A percentile compares a stretch with the other conserved stretches of the same genome.
Conservation (phyloP, 176 grass and related monocot genomes). For the Carex littledalei region DNA sequence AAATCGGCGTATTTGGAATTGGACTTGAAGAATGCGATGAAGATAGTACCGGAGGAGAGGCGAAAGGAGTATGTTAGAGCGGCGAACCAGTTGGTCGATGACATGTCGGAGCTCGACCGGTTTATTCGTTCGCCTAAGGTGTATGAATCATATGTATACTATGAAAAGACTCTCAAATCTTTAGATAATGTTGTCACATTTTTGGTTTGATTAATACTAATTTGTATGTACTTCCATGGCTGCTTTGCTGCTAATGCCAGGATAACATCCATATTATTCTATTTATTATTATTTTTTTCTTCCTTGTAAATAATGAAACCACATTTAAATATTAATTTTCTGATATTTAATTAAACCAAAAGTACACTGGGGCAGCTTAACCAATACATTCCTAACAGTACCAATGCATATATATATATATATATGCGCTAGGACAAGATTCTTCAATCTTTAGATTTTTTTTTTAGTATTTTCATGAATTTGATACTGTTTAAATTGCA, state of each 20-base stretch:
- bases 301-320: neutral
- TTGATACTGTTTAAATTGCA: neutral
- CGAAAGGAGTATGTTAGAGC: conserved; percentile 63
- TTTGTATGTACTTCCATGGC: too few relatives aligned
- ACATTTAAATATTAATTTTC: neutral
- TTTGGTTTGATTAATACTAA: conserved; percentile 33
- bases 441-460: neutral
- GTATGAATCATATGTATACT: conserved; percentile 87
- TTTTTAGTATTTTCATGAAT: neutral
- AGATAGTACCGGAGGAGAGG: conserved; percentile 36
- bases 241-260: neutral
- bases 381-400: too few relatives aligned
- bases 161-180: conserved; percentile 86
- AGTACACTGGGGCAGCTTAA: neutral
- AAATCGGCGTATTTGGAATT: conserved; percentile 77
- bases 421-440: neutral
- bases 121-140: conserved; percentile 78
- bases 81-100: conserved; percentile 82
- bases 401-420: too few relatives aligned
- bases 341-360: neutral
- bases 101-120: conserved; percentile 80
- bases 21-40: conserved; percentile 82
- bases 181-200: conserved; percentile 63
- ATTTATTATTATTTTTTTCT: neutral
- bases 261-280: neutral